Evolutionary conservation across 73 alveolate genomes (phyloP).

Genomic region (Paramecium caudatum): DNA sequence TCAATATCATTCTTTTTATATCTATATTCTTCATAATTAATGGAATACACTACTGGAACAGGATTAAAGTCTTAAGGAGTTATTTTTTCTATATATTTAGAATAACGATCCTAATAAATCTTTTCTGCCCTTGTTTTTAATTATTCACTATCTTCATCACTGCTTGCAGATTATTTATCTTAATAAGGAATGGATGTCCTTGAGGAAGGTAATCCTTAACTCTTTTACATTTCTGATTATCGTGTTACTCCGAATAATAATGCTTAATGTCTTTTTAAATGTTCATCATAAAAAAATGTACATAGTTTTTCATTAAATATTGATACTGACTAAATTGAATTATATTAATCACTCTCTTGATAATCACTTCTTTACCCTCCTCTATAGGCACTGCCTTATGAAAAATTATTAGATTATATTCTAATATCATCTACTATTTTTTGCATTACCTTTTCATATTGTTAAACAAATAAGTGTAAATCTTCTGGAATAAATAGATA

Average conservation of each 20-base stretch:
- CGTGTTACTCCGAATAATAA: conserved; percentile 4
- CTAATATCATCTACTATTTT: neutral
- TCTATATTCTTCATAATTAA: conserved; percentile 38
- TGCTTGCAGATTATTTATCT: neutral
- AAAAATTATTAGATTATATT: conserved; percentile 6
- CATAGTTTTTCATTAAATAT: conserved; percentile 42
- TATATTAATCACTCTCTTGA: conserved; percentile 37
- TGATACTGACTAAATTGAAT: neutral
- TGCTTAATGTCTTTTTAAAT: conserved; percentile 20
- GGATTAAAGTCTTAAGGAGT: conserved; percentile 45
- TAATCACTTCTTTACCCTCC: conserved; percentile 34
- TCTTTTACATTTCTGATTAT: conserved; percentile 14
- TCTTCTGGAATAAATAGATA: conserved; percentile 57
- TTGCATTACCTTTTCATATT: conserved; percentile 4
- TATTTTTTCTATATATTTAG: conserved; percentile 1
- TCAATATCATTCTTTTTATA: conserved; percentile 48
- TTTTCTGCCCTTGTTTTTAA: conserved; percentile 27
- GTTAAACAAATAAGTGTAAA: conserved; percentile 23
- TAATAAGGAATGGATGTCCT: neutral
- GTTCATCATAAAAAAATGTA: conserved; percentile 35
- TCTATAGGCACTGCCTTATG: conserved; percentile 34
- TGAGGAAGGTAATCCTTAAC: conserved; percentile 36
- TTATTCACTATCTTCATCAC: conserved; percentile 14
- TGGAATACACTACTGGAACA: conserved; percentile 20
- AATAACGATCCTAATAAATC: neutral